Conservation (phyloP, 116 monocot species). For the Papilionanthe hybrid region DNA sequence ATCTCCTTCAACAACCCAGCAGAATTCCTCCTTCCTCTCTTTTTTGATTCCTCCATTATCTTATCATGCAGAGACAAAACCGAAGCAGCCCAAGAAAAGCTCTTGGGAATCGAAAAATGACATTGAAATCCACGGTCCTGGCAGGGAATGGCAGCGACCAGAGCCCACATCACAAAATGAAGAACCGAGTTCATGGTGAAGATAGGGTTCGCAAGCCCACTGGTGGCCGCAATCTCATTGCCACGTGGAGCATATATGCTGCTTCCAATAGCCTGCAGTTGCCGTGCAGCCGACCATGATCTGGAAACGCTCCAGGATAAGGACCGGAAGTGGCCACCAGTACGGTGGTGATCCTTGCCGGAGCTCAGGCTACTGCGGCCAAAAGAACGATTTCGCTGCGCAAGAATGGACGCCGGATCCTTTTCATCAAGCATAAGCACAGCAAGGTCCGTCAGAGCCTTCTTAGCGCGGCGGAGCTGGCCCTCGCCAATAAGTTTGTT, state of each 20-base stretch:
- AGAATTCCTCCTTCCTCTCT: conserved; percentile 25
- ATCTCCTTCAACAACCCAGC: conserved; percentile 34
- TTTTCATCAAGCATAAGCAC: conserved; percentile 47
- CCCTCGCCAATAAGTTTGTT: conserved; percentile 37
- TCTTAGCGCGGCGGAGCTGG: conserved; percentile 55
- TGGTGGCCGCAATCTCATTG: conserved; percentile 19
- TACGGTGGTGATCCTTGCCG: neutral
- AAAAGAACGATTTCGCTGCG: conserved; percentile 59
- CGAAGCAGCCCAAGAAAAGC: conserved; percentile 20
- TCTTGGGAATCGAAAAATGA: conserved; percentile 25
- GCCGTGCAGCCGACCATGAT: conserved; percentile 18
- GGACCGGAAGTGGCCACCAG: conserved; percentile 6
- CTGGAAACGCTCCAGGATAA: conserved; percentile 32
- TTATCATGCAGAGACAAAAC: conserved; percentile 17
- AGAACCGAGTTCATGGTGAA: conserved; percentile 35
- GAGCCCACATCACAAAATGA: conserved; percentile 39
- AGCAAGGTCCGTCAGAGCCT: conserved; percentile 49
- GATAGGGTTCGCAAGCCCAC: conserved; percentile 22
- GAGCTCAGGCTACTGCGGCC: conserved; percentile 18
- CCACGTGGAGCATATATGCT: conserved; percentile 28
- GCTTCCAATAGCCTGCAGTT: conserved; percentile 27
- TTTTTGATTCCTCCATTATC: conserved; percentile 31
- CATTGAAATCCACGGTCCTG: conserved; percentile 26
- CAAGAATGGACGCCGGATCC: conserved; percentile 24
- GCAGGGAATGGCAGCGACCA: conserved; percentile 37